These are phyloP conservation scores for Phytopythium mirpurense DNA, from an alignment of 352 stramenopile species.

Conservation along the genomic window DNA sequence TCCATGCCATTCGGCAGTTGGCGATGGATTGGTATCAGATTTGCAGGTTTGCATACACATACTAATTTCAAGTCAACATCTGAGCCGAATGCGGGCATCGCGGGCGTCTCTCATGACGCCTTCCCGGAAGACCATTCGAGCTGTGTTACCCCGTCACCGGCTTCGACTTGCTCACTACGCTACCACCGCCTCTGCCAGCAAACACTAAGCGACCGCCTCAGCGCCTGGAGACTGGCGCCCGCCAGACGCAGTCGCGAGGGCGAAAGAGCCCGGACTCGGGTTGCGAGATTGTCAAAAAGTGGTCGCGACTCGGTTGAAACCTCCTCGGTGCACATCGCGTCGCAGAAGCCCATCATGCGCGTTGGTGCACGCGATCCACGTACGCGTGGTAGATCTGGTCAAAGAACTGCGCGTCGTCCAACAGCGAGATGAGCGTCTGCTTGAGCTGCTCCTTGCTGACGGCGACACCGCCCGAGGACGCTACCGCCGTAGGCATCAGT, in stretches of 20 bases:
- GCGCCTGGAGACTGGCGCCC: too few relatives aligned
- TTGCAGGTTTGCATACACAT: too few relatives aligned
- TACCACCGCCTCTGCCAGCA: neutral
- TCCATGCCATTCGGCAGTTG: too few relatives aligned
- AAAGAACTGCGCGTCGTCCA: constrained; percentile 83
- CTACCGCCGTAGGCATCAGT: constrained; percentile 6
- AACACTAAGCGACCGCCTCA: too few relatives aligned
- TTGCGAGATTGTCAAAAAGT: too few relatives aligned
- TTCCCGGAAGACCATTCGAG: neutral
- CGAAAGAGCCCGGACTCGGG: too few relatives aligned
- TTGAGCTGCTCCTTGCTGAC: constrained; percentile 87
- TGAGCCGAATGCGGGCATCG: too few relatives aligned
- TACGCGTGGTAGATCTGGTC: constrained; percentile 88
- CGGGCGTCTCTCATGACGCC: too few relatives aligned
- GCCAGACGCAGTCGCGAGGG: too few relatives aligned
- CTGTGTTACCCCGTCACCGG: neutral
- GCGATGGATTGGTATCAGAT: too few relatives aligned
- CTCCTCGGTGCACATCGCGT: too few relatives aligned
- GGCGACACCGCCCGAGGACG: constrained; percentile 6
- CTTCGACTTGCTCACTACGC: neutral
- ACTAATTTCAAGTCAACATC: neutral
- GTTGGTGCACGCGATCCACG: constrained; percentile 54
- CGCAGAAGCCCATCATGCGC: too few relatives aligned
- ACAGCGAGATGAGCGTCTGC: constrained; percentile 70
- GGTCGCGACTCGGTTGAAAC: neutral